Base-by-base conservation (phyloP, 1,284 basidiomycete genomes). In the Leccinum ponderosum region DNA sequence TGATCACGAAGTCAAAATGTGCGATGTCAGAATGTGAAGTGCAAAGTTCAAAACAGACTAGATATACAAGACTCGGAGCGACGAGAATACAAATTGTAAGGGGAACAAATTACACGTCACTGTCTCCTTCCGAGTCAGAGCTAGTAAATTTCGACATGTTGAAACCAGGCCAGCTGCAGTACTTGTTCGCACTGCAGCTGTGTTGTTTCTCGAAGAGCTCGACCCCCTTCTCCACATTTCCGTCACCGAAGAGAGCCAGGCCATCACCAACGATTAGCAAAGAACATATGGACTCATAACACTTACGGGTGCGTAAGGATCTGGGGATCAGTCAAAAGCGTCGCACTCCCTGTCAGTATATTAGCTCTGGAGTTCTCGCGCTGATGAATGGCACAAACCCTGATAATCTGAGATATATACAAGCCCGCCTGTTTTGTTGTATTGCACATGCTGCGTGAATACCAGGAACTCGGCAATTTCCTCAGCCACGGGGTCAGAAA, bases 371-470 rank as follows among this genome's bases (percentile, higher is more conserved):
- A 8, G 29, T 8, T 29, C 8, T 29, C 29, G 8, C 8, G 8
- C 29, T 29, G 29, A 29, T 29, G 8, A 29, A 17, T n/a, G 17
- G 14, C 15, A 44, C 39, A 9, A 58, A 74, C 73, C 74, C 69
- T 75, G 75, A 55, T 70, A 76, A 50, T 76, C 73, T 2, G 69
- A 70, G 9, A 75, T 66, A 59, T 72, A 75, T 0, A 63, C 67
- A 20, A 61, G 52, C 5, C 68, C 68, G 53, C 60, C 62, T 1
- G 70, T 73, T 53, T 62, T 64, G 51, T 58, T 55, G 39, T 71
- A 76, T 42, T 76, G 74, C 8, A 69, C 62, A 57, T 76, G 74
- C 51, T 76, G 72, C 8, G 64, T 66, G 56, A 74, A 75, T 4
- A 56, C 61, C n/a, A 74, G 55, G 58, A 76, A 76, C 8, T 58